Base-by-base conservation (phyloP, 2,329 filamentous ascomycete species). In the Sclerotinia borealis region DNA sequence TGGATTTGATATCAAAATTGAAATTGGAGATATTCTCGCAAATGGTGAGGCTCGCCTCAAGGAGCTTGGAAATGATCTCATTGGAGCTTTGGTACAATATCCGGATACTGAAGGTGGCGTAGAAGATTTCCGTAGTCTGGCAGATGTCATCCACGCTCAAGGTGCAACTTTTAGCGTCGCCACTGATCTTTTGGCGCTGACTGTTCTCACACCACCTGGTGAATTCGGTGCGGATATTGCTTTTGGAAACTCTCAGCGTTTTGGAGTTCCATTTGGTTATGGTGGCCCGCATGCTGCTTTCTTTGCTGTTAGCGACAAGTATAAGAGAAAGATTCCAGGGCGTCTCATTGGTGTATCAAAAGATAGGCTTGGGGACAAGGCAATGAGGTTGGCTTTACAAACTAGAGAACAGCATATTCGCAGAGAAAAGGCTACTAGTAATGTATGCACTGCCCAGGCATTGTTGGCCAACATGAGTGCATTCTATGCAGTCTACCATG, bases 281-380 rank as follows among this genome's bases (percentile, higher is more conserved):
- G 93, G 93, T 72, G 93, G 93, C 25, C 93, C 93, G n/a, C 93
- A 97, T 73, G 93, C 93, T 31, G 93, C 93, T 22, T 98, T 98
- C 83, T 97, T 98, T 75, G 91, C 93, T 25, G 92, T 93, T 61
- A 86, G 86, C 61, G 93, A 97, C 56, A 91, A 93, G 77, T 87
- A 93, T 79, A 97, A 97, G 85, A 85, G 93, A 65, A 96, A 96
- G 79, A 93, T 97, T 67, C 93, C 93, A 5, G 93, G 93, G 49
- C 89, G 93, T 69, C 79, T 97, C 36, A 89, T 98, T 66, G 93
- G 93, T 69, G 83, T 97, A 4, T 96, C 93, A 58, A 96, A 96
- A 77, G 93, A 98, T 74, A 85, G 93, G 61, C 81, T 92, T 6
- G 93, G 93, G 9, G 85, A 90, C 67, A 87, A 84, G 15, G 93